phyloP scores from a whole-genome alignment of 1,139 yeast genomes.

The Yamadazyma kanchanaburiensis region DNA sequence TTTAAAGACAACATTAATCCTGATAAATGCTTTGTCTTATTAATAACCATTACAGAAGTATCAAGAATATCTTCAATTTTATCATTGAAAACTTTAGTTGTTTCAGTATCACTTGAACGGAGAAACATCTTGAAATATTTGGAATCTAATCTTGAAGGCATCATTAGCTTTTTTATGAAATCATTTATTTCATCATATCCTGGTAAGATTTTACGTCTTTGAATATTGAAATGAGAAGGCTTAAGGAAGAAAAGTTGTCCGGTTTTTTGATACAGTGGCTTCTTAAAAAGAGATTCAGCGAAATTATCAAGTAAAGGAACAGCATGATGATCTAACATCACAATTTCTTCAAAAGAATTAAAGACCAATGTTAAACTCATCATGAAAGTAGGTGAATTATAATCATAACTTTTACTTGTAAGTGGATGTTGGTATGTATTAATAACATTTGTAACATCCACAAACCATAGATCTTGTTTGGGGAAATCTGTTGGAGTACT shows the following conservation, averaged over 20 bases:
- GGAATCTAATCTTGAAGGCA: constrained; percentile 21
- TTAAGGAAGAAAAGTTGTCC: constrained; percentile 30
- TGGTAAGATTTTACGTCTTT: constrained; percentile 17
- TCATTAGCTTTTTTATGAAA: constrained; percentile 20
- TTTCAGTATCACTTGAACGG: constrained; percentile 8
- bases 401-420: constrained; percentile 10
- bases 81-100: constrained; percentile 21
- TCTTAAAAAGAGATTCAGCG: constrained; percentile 15
- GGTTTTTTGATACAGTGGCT: constrained; percentile 15
- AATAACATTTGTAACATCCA: constrained; percentile 18
- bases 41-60: constrained; percentile 24
- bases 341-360: constrained; percentile 30
- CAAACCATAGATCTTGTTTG: constrained; percentile 27
- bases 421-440: constrained; percentile 14
- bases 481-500: constrained; percentile 16
- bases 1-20: constrained; percentile 28
- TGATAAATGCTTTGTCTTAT: constrained; percentile 23
- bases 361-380: constrained; percentile 23
- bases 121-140: constrained; percentile 16
- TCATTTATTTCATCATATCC: constrained; percentile 32
- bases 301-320: constrained; percentile 24
- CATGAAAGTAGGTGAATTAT: constrained; percentile 17
- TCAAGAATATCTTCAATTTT: constrained; percentile 25
- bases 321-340: constrained; percentile 22
- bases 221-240: constrained; percentile 17